Evolutionary conservation across 2,329 filamentous ascomycete genomes (phyloP).

Genomic region (Hypoxylon sp.): DNA sequence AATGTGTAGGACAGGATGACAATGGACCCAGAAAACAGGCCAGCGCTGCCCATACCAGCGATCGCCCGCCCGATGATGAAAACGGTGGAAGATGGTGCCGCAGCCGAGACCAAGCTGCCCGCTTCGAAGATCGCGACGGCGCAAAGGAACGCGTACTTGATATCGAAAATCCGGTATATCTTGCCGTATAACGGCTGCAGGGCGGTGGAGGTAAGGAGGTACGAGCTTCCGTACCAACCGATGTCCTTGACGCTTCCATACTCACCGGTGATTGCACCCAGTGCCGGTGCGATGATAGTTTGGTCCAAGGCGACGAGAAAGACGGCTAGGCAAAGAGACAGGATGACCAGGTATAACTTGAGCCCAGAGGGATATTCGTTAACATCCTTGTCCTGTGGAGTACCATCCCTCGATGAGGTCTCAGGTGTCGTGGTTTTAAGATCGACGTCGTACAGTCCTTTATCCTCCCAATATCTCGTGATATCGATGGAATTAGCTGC

Average conservation of each 20-base stretch:
- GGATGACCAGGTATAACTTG: slow-evolving; percentile 41
- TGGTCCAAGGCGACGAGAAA: slow-evolving; percentile 48
- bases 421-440: slow-evolving; percentile 9
- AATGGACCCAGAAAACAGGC: slow-evolving; percentile 43
- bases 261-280: slow-evolving; percentile 50
- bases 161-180: slow-evolving; percentile 52
- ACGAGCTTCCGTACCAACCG: slow-evolving; percentile 52
- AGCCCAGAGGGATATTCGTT: slow-evolving; percentile 42
- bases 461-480: slow-evolving; percentile 30
- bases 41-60: slow-evolving; percentile 54
- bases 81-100: slow-evolving; percentile 54
- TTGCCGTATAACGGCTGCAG: slow-evolving; percentile 51
- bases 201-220: slow-evolving; percentile 48
- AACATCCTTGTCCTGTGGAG: slow-evolving; percentile 16
- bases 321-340: slow-evolving; percentile 42
- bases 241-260: slow-evolving; percentile 51
- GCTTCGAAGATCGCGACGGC: slow-evolving; percentile 53
- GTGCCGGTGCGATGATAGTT: slow-evolving; percentile 47
- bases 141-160: slow-evolving; percentile 51
- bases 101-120: slow-evolving; percentile 56
- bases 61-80: slow-evolving; percentile 58
- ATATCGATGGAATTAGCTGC: slow-evolving; percentile 28
- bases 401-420: slow-evolving; percentile 1
- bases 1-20: slow-evolving; percentile 43
- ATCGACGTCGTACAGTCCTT: slow-evolving; percentile 30